Base-by-base conservation (phyloP, 1,139 yeast genomes). In the Magnusiomyces tetraspermus region DNA sequence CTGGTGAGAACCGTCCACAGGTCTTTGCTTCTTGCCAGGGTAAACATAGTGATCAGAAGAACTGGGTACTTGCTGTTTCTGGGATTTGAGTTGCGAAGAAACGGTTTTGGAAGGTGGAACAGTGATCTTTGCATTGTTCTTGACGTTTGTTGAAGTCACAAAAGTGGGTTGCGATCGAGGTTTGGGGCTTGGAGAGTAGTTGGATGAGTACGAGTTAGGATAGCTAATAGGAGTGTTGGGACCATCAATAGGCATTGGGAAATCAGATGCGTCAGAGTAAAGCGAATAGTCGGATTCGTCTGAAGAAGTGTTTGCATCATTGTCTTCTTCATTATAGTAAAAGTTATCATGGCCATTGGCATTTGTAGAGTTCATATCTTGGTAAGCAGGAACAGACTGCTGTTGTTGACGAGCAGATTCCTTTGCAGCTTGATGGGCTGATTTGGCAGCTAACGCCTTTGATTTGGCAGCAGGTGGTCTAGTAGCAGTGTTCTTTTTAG, bases 221-320 rank as follows among this genome's bases (percentile, higher is more conserved):
- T 33, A 23, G 41, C 22, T 21, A 31, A 10, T 21, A 24, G 49
- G 41, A 22, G 40, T 46, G 28, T 36, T 23, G 22, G 40, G 42
- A 22, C 36, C 36, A 19, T 19, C 22, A 15, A 43, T 26, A 26
- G 22, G 46, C 33, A 51, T 26, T 13, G 49, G 57, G 31, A 58
- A 60, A 45, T 59, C 63, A 46, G 55, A 58, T 11, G 64, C 64
- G 40, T 62, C 65, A 10, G 65, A 62, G 46, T 62, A 62, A 23
- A 62, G 59, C 1, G 65, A 62, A 38, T 60, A 55, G n/a, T n/a
- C n/a, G 38, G 38, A 33, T 13, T 33, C 38, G 10, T 65, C 65
- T 22, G 60, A 55, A 28, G 61, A 64, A 3, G 61, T 59, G 42
- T 58, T 60, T 4, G 53, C 58, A 24, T 56, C 55, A 15, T 43